A percentile compares a stretch with the other conserved stretches of the same genome.
Evolutionary conservation across 768 basidiomycete genomes (phyloP).

Genomic region (Gloeostereum incarnatum): DNA sequence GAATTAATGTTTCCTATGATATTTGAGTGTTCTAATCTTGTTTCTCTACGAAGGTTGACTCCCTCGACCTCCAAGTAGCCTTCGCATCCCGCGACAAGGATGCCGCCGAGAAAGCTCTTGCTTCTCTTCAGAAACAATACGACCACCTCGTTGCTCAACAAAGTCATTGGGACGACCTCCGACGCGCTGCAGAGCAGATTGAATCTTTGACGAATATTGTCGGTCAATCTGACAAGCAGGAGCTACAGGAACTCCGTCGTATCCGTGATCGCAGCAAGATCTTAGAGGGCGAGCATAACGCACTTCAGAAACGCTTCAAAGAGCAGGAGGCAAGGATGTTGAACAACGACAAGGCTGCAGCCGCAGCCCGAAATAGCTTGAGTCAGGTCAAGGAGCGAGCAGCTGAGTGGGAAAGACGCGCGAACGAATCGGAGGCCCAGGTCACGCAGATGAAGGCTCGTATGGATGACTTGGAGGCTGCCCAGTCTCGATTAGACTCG

Average conservation of each 20-base stretch:
- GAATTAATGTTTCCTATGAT: constrained; percentile 11
- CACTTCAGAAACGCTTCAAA: constrained; percentile 63
- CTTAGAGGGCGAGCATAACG: constrained; percentile 58
- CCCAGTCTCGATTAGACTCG: constrained; percentile 54
- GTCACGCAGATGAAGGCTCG: constrained; percentile 50
- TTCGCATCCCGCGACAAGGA: constrained; percentile 60
- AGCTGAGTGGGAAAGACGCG: constrained; percentile 73
- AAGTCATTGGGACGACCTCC: constrained; percentile 72
- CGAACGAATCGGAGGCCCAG: constrained; percentile 59
- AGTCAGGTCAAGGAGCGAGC: constrained; percentile 70
- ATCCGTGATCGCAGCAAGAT: constrained; percentile 52
- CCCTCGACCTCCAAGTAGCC: constrained; percentile 48
- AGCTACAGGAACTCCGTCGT: constrained; percentile 60
- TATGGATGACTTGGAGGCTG: constrained; percentile 61
- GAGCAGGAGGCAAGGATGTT: constrained; percentile 44
- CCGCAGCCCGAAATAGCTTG: constrained; percentile 52
- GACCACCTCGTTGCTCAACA: constrained; percentile 54
- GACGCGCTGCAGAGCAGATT: constrained; percentile 62
- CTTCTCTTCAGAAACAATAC: constrained; percentile 47
- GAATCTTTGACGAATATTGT: constrained; percentile 55
- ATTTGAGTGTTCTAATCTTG: constrained; percentile 9
- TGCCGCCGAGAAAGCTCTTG: constrained; percentile 36
- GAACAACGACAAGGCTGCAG: constrained; percentile 52
- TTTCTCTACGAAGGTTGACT: constrained; percentile 40
- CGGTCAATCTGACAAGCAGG: constrained; percentile 58